Base-by-base conservation (phyloP, 495 filamentous ascomycete species). In the Viridothelium virens region DNA sequence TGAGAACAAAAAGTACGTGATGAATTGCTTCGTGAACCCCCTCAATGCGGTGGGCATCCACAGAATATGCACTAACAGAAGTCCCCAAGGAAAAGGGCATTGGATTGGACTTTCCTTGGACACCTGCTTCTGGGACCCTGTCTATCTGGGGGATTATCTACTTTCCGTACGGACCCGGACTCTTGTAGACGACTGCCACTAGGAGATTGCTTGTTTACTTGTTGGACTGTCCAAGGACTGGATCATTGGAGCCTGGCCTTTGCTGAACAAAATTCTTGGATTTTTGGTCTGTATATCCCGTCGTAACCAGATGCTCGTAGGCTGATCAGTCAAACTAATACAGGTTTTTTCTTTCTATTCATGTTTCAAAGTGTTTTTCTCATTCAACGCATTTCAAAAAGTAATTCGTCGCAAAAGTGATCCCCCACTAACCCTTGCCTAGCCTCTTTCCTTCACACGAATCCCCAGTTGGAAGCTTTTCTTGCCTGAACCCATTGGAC, bases 361-460 rank as follows among this genome's bases (percentile, higher is more conserved):
- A 25, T 25, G 25, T 25, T 59, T 59, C 18, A 7, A 33, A 59
- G 7, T 16, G 25, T 59, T 33, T 4, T 59, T 36, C 36, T 59
- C 53, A 34, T 59, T 59, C 18, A 7, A 9, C 18, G 7, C 53
- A 44, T 9, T 59, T 31, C 18, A 6, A 7, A 9, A 31, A 18
- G 18, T 31, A 14, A 34, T 59, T 31, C 33, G 3, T 59, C 53
- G 5, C 31, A 7, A 9, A 31, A 18, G 18, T 31, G 31, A 34
- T 59, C 53, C 33, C 31, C 53, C 53, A 59, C 53, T 59, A 31
- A 59, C 53, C 53, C 53, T 59, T 18, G 9, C 18, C 11, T 59
- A 59, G 53, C 53, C 53, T 59, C 53, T 59, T 59, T 59, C 53
- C 53, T 59, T 59, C 36, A 11, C 18, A 59, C 53, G 53, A 59